These are phyloP conservation scores for Hordeum marinum DNA, from an alignment of 176 grass and related monocot genomes.

Conservation along the genomic window DNA sequence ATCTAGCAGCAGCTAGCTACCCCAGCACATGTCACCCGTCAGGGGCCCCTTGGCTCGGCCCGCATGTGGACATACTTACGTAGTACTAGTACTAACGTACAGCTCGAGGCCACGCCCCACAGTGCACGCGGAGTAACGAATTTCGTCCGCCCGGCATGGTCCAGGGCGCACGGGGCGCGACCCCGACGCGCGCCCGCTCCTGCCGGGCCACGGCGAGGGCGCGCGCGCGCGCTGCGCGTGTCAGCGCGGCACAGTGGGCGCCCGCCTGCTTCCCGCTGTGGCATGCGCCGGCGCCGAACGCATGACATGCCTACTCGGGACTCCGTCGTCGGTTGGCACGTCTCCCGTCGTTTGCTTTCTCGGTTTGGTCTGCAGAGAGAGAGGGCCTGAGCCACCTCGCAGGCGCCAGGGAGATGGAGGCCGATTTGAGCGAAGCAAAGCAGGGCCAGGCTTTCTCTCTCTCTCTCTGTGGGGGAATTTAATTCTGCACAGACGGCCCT, in stretches of 20 bases:
- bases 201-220: too few species aligned
- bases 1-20: not conserved
- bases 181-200: too few species aligned
- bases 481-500: slow-evolving; percentile 3
- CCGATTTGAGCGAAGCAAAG: not conserved
- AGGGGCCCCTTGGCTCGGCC: not conserved
- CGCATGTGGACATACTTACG: not conserved
- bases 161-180: too few species aligned
- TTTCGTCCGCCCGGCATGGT: not conserved
- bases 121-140: too few species aligned
- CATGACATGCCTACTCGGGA: not conserved
- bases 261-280: not conserved
- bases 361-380: too few species aligned
- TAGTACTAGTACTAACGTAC: not conserved
- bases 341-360: not conserved
- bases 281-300: not conserved
- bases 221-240: not conserved
- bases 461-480: slow-evolving; percentile 12
- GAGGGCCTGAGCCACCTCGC: too few species aligned
- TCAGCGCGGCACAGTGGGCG: not conserved
- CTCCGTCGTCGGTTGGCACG: not conserved
- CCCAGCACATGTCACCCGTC: not conserved
- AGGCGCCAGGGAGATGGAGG: not conserved
- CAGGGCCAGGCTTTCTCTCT: not conserved
- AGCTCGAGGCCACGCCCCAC: too few species aligned